A percentile compares a stretch with the other conserved stretches of the same genome.
Evolutionary conservation across 2,329 filamentous ascomycete species (phyloP).

Genomic region (Ascochyta viciae-villosae): DNA sequence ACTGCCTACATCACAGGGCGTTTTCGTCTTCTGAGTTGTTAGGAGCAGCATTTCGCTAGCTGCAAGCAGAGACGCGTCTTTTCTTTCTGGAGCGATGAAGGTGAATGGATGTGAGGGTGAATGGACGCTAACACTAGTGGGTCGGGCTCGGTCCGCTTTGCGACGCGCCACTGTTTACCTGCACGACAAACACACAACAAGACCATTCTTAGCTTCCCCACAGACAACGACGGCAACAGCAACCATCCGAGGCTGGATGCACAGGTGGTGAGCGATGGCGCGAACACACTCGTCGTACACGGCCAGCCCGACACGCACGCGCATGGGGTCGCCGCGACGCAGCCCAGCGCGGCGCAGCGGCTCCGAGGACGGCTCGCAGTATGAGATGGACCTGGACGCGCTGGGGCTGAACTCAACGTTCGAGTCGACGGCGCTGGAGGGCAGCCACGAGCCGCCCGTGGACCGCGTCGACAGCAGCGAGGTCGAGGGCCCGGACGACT

Average conservation of each 20-base stretch:
- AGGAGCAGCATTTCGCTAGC: too few relatives aligned
- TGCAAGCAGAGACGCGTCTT: too few relatives aligned
- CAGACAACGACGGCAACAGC: not conserved
- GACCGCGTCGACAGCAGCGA: conserved; percentile 50
- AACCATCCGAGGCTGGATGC: not conserved
- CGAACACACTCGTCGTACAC: conserved; percentile 46
- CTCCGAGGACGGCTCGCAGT: conserved; percentile 46
- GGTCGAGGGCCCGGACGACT: conserved; percentile 52
- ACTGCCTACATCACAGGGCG: too few relatives aligned
- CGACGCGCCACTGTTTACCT: conserved; percentile 6
- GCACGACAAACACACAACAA: not conserved
- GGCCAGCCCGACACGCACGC: conserved; percentile 40
- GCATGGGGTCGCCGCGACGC: conserved; percentile 28
- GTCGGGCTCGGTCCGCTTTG: not conserved
- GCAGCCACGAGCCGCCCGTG: conserved; percentile 37
- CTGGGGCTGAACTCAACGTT: conserved; percentile 46
- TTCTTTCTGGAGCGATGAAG: too few relatives aligned
- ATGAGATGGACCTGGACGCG: conserved; percentile 50
- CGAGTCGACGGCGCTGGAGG: conserved; percentile 42
- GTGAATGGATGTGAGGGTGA: not conserved
- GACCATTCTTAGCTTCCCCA: not conserved
- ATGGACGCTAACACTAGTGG: not conserved
- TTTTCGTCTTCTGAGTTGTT: too few relatives aligned
- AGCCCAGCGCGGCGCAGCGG: conserved; percentile 35
- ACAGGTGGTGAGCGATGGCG: conserved; percentile 35